A percentile compares a stretch with the other conserved stretches of the same genome.
Evolutionary conservation across 345 rosid genomes (phyloP).

Genomic region (Citrus reticulata): DNA sequence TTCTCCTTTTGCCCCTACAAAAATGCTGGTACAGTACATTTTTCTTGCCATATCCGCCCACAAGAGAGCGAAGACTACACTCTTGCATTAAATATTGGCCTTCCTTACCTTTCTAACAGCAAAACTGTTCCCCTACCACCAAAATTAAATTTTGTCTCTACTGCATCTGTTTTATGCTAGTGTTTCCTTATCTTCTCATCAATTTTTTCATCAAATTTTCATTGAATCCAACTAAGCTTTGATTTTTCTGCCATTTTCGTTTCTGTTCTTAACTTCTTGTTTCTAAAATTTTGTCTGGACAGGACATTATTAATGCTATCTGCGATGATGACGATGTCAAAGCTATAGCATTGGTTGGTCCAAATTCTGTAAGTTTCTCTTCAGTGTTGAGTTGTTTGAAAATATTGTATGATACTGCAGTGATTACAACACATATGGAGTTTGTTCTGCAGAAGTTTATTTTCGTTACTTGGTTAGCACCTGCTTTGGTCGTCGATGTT

Average conservation of each 20-base stretch:
- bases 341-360: conserved; percentile 94
- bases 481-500: neutral
- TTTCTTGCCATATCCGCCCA: neutral
- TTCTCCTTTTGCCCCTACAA: neutral
- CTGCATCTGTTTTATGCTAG: neutral
- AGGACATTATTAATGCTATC: conserved; percentile 92
- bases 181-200: no score
- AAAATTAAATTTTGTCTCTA: neutral
- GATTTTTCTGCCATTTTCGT: neutral
- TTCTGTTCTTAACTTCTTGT: conserved; percentile 9
- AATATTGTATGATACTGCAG: neutral
- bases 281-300: conserved; percentile 14
- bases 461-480: neutral
- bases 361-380: conserved; percentile 68
- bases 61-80: neutral
- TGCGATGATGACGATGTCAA: conserved; percentile 77
- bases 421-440: neutral
- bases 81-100: neutral
- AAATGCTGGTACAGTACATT: neutral
- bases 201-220: neutral
- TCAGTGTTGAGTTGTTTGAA: neutral
- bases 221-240: neutral
- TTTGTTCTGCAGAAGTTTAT: neutral
- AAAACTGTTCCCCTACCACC: neutral
- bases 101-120: neutral